phyloP scores from a whole-genome alignment of 768 basidiomycete species.

The Lentinus brumalis region DNA sequence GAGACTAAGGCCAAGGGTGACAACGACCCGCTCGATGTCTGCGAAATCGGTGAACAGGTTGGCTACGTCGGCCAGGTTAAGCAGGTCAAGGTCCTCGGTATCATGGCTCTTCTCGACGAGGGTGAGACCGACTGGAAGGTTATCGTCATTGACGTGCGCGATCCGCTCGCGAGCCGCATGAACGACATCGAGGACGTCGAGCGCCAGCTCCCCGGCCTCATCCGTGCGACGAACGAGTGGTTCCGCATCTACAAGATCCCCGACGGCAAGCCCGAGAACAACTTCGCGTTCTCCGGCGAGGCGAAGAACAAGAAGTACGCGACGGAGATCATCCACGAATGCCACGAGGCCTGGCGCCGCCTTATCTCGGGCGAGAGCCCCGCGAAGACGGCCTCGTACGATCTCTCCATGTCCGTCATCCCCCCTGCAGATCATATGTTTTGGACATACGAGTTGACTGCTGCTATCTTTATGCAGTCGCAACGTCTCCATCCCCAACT shows the following conservation, averaged over 20 bases:
- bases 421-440: neutral
- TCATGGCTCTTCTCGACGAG: constrained; percentile 99
- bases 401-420: constrained; percentile 78
- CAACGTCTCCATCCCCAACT: constrained; percentile 77
- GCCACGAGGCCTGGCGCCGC: constrained; percentile 97
- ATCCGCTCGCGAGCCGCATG: constrained; percentile 93
- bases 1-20: constrained; percentile 99
- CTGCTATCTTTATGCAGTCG: constrained; percentile 47
- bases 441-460: neutral
- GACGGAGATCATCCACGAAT: constrained; percentile 98
- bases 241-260: constrained; percentile 98
- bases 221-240: constrained; percentile 99
- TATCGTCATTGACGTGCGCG: constrained; percentile 94
- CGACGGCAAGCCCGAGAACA: constrained; percentile 96
- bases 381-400: constrained; percentile 70
- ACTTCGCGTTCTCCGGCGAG: constrained; percentile 98
- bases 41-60: constrained; percentile 98
- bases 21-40: constrained; percentile 99
- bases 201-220: constrained; percentile 93
- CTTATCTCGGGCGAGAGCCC: constrained; percentile 80
- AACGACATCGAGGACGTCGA: constrained; percentile 99
- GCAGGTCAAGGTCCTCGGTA: constrained; percentile 99
- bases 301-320: constrained; percentile 99
- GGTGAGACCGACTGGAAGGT: constrained; percentile 99
- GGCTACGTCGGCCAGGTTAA: constrained; percentile 97